Conservation (phyloP, 139 green algal genomes). For the Nannochloris sp. region DNA sequence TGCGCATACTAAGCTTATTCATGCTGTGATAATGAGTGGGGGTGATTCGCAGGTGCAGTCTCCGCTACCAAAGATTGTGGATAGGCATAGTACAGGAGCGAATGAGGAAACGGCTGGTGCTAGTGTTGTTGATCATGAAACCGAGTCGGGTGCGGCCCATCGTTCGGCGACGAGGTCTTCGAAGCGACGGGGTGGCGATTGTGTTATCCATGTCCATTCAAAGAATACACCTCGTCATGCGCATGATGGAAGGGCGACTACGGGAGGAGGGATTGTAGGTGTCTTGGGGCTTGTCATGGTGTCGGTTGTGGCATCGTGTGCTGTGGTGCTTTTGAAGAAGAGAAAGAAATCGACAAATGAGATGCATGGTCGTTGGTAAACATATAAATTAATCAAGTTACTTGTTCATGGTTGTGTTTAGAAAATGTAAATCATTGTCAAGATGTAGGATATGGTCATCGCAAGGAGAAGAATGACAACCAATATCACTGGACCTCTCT, state of each 20-base stretch:
- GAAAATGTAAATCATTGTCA: constrained; percentile 21
- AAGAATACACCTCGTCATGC: no score
- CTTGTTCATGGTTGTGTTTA: constrained; percentile 4
- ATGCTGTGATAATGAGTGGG: constrained; percentile 3
- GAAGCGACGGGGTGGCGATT: no score
- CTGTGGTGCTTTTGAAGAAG: neutral
- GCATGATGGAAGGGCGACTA: no score
- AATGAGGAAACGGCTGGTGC: neutral
- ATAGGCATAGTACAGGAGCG: neutral
- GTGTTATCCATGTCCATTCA: no score
- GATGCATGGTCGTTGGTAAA: neutral
- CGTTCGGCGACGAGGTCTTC: no score
- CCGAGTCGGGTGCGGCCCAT: no score
- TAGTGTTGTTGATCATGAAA: no score
- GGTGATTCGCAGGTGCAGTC: neutral
- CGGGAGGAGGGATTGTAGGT: neutral
- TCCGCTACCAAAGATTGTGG: neutral
- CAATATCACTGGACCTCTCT: constrained; percentile 56
- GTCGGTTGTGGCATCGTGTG: neutral
- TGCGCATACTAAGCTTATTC: constrained; percentile 5
- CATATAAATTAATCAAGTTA: neutral
- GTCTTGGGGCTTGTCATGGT: neutral
- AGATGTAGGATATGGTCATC: constrained; percentile 16
- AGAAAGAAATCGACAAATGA: neutral
- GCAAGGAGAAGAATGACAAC: constrained; percentile 28